Evolutionary conservation across 2,329 filamentous ascomycete genomes (phyloP).

Genomic region (Fonsecaea pedrosoi): DNA sequence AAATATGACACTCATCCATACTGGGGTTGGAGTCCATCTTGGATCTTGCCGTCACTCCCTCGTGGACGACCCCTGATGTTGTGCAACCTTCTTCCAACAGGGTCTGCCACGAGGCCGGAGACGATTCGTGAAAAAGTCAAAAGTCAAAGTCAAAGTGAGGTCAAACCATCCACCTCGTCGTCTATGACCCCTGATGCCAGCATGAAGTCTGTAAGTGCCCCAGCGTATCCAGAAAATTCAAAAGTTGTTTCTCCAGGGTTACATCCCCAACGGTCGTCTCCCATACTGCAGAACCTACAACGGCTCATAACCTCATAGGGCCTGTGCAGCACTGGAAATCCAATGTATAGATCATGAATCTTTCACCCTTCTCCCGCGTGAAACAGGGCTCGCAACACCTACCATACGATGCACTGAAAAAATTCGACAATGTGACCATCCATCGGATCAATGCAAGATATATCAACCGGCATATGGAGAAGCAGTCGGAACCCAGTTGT

Average conservation of each 20-base stretch:
- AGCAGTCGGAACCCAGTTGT: background rate
- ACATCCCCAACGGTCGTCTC: background rate
- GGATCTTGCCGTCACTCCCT: background rate
- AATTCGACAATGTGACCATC: background rate
- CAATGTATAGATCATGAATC: too few relatives aligned
- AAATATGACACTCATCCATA: background rate
- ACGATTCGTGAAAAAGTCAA: background rate
- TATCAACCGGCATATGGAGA: background rate
- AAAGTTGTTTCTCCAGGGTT: background rate
- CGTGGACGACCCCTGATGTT: background rate
- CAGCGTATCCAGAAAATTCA: background rate
- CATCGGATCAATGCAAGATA: background rate
- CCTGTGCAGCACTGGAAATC: too few relatives aligned
- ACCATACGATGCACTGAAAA: too few relatives aligned
- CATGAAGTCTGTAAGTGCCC: background rate
- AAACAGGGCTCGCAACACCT: too few relatives aligned
- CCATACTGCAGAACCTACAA: background rate
- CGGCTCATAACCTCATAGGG: too few relatives aligned
- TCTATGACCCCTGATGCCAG: background rate
- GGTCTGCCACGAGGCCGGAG: background rate
- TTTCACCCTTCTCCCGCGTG: too few relatives aligned
- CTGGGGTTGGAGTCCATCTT: background rate
- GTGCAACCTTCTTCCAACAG: background rate
- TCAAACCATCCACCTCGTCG: background rate
- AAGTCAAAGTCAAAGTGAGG: background rate